A percentile compares a stretch with the other conserved stretches of the same genome.
These are phyloP conservation scores for Chaetomium cochliodes DNA, from an alignment of 495 filamentous ascomycete species.

Conservation along the genomic window DNA sequence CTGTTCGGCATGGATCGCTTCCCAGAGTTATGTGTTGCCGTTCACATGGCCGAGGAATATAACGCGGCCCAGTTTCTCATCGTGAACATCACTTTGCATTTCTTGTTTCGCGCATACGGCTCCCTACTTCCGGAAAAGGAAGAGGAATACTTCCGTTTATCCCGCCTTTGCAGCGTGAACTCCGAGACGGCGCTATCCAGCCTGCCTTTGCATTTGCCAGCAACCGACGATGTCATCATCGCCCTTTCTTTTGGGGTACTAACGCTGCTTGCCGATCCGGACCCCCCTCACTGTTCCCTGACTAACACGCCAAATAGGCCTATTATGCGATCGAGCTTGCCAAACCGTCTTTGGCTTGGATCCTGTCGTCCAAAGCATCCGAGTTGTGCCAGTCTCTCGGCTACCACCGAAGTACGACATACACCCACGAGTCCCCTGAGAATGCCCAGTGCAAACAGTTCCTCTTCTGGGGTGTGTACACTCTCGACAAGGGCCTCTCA, in stretches of 20 bases:
- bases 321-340: constrained; percentile 59
- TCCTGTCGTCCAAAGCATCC: constrained; percentile 54
- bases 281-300: not conserved
- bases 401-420: constrained; percentile 56
- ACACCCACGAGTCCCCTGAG: constrained; percentile 49
- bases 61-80: constrained; percentile 53
- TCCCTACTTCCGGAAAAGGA: constrained; percentile 24
- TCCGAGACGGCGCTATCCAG: constrained; percentile 56
- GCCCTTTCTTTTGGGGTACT: constrained; percentile 57
- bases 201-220: constrained; percentile 56
- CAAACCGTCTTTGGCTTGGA: constrained; percentile 62
- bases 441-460: constrained; percentile 31
- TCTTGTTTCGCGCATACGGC: constrained; percentile 51
- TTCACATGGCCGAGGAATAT: constrained; percentile 58
- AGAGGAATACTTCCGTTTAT: constrained; percentile 36
- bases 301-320: constrained; percentile 24
- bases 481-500: constrained; percentile 56
- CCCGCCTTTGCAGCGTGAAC: constrained; percentile 52
- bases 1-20: constrained; percentile 51
- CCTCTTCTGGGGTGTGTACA: constrained; percentile 63
- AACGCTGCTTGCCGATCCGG: not conserved
- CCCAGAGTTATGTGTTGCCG: constrained; percentile 52
- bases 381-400: constrained; percentile 62
- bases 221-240: constrained; percentile 54
- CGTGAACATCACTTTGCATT: constrained; percentile 55